Percentiles rank a stretch among this genome's conserved stretches.
Evolutionary conservation across 2,329 filamentous ascomycete genomes (phyloP).

Genomic region (Fusarium sp.): DNA sequence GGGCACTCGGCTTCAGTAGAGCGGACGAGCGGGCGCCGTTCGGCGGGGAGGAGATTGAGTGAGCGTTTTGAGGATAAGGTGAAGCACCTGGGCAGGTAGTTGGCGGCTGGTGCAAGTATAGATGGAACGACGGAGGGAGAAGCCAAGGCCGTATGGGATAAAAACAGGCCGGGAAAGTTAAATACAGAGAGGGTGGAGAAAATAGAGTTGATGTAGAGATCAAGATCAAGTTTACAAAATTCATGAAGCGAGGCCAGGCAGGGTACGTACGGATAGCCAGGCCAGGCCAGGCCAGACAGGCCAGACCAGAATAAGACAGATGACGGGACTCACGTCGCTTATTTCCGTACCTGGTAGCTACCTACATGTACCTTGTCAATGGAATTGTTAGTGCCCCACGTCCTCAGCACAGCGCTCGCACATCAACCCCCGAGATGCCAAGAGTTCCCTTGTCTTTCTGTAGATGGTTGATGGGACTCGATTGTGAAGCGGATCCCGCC

Average conservation of each 20-base stretch:
- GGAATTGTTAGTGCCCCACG: constrained; percentile 22
- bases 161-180: constrained; percentile 18
- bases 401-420: not conserved
- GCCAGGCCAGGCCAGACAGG: not conserved
- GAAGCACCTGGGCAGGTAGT: no score
- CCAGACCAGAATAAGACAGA: constrained; percentile 9
- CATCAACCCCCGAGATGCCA: constrained; percentile 11
- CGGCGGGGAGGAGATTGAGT: constrained; percentile 6
- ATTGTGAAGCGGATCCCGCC: constrained; percentile 33
- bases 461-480: constrained; percentile 14
- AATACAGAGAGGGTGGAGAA: not conserved
- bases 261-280: no score
- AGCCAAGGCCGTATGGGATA: not conserved
- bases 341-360: not conserved
- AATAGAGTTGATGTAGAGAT: constrained; percentile 15
- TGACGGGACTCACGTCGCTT: constrained; percentile 10
- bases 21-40: constrained; percentile 22
- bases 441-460: constrained; percentile 19
- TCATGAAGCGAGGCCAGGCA: constrained; percentile 1
- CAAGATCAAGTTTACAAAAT: constrained; percentile 8
- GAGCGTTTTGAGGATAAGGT: constrained; percentile 9
- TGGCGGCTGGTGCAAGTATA: not conserved
- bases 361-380: no score
- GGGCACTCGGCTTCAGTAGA: constrained; percentile 18
- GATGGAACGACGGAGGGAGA: constrained; percentile 2